Conservation (phyloP, 2,329 filamentous ascomycete species). For the Epichloe brachyelytri region DNA sequence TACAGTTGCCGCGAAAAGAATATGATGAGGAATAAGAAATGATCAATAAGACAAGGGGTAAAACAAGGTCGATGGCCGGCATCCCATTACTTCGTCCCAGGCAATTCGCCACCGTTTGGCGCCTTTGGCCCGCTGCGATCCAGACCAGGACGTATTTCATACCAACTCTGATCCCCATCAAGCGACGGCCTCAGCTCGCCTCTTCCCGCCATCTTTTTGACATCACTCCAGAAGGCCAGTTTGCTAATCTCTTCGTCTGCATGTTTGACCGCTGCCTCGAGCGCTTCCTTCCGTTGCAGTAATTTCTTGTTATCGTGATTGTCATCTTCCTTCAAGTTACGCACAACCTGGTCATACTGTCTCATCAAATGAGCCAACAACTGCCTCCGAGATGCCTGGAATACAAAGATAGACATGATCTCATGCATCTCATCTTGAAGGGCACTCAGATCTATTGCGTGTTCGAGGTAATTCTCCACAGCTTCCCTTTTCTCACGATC, state of each 20-base stretch:
- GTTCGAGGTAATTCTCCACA: constrained; percentile 66
- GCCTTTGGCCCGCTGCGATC: constrained; percentile 38
- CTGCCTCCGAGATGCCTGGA: constrained; percentile 72
- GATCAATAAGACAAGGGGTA: neutral
- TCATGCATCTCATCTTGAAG: constrained; percentile 67
- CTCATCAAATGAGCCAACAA: constrained; percentile 58
- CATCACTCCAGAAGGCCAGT: constrained; percentile 80
- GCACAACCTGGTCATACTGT: constrained; percentile 32
- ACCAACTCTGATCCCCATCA: constrained; percentile 22
- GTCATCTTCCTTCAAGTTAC: constrained; percentile 25
- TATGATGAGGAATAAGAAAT: neutral
- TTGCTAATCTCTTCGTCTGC: constrained; percentile 70
- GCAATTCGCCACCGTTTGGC: constrained; percentile 16
- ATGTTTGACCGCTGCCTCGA: constrained; percentile 61
- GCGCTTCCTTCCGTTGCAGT: constrained; percentile 43
- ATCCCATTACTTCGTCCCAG: neutral
- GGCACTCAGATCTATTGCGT: constrained; percentile 65
- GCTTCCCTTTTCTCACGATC: constrained; percentile 86
- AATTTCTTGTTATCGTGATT: constrained; percentile 19
- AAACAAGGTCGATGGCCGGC: neutral
- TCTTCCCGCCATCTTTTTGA: constrained; percentile 51
- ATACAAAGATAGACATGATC: constrained; percentile 78
- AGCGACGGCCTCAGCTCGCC: constrained; percentile 34
- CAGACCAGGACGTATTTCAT: constrained; percentile 35
- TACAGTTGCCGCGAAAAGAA: neutral